Conservation (phyloP, 1,284 basidiomycete genomes). For the Apiotrichum akiyoshidainum region DNA sequence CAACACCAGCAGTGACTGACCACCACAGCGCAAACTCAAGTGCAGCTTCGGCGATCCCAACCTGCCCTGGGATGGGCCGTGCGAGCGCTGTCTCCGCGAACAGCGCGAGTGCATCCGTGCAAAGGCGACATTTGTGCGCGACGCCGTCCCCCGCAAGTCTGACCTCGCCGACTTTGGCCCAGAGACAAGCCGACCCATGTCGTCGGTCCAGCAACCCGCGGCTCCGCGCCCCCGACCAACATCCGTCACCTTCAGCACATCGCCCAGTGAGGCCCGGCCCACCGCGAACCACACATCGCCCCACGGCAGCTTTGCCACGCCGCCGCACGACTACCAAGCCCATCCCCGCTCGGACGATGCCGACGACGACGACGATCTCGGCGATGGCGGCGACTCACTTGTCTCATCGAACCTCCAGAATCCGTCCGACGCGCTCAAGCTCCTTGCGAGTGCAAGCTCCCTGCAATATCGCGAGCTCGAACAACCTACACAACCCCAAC, state of each 20-base stretch:
- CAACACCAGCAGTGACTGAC: neutral
- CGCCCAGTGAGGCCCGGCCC: too few species aligned
- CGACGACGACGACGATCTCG: slow-evolving; percentile 8
- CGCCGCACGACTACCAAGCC: too few species aligned
- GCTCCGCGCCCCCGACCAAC: too few species aligned
- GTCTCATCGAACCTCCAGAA: slow-evolving; percentile 15
- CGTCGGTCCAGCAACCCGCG: too few species aligned
- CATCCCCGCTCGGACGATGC: neutral
- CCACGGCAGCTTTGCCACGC: too few species aligned
- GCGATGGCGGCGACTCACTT: slow-evolving; percentile 7
- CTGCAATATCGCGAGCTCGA: slow-evolving; percentile 9
- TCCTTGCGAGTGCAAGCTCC: slow-evolving; percentile 14
- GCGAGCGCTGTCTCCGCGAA: slow-evolving; percentile 17
- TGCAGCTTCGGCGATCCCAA: slow-evolving; percentile 21
- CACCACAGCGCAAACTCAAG: slow-evolving; percentile 18
- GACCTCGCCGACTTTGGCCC: neutral
- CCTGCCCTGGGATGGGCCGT: slow-evolving; percentile 18
- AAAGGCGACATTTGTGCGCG: slow-evolving; percentile 8
- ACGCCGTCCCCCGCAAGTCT: slow-evolving; percentile 1
- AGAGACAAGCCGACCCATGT: too few species aligned
- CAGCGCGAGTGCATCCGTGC: slow-evolving; percentile 15
- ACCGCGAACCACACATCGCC: too few species aligned
- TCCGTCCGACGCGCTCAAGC: slow-evolving; percentile 14
- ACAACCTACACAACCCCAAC: neutral
- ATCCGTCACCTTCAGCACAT: too few species aligned